Evolutionary conservation across 78 protist genomes (phyloP), one percentile per base, ranked within the genome.

Genomic region (Dictyostelium brefeldianum): DNA sequence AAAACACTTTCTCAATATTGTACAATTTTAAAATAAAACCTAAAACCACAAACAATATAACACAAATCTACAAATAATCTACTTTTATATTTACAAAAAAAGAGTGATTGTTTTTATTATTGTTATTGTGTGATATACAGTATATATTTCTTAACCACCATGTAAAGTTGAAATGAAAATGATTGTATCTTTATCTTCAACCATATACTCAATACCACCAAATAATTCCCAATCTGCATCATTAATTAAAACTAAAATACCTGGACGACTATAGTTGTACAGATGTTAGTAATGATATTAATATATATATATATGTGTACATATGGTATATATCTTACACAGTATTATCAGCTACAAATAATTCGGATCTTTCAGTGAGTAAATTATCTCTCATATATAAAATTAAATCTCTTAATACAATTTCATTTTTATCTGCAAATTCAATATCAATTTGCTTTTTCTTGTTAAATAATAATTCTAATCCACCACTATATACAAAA

Each of bases 161-260:
- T 97, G 98, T 27, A 97, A 91, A 27, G 97, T 95, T 74, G 97
- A 96, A 74, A 97, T 94, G 79, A 97, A 94, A 25, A 62, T 90
- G 48, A 97, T 84, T 2, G 78, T 78, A 71, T 97, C 98, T 48
- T 43, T 50, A 69, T 90, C 94, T 31, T 90, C 78, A 15, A 97
- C 71, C n/a, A 7, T 67, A 71, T 74, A 94, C 8, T 87, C 96
- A 8, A 83, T 78, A 12, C 84, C 92, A 41, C 94, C 97, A 36
- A 89, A 53, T 7, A 97, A 69, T 80, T 97, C 98, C 92, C 95
- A 94, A 81, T 97, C 98, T 4, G 92, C 57, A 59, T 97, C 97
- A 81, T 97, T 97, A 50, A 97, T 95, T 18, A 97, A 92, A 22
- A 95, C 96, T 20, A 97, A 75, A 64, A 96, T 92, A 59, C 98